Evolutionary conservation across 2,329 filamentous ascomycete species (phyloP).

Genomic region (Coniochaeta pulveracea): DNA sequence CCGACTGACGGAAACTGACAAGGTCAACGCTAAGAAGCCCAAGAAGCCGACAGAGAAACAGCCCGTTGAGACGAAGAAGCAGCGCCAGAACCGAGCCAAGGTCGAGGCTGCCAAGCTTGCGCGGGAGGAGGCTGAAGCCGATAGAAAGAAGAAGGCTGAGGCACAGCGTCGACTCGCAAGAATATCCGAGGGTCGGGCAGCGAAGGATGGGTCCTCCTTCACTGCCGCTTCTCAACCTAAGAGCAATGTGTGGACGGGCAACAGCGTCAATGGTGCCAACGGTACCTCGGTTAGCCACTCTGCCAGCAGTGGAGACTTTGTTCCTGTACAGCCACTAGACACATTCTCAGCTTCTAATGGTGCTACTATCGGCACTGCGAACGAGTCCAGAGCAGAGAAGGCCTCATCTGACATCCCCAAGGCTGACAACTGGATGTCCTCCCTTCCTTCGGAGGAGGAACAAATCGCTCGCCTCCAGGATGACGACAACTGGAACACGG

Average conservation of each 20-base stretch:
- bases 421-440: conserved; percentile 35
- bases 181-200: conserved; percentile 69
- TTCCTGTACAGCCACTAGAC: conserved; percentile 41
- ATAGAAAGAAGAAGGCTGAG: conserved; percentile 66
- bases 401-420: conserved; percentile 16
- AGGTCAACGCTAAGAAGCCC: conserved; percentile 40
- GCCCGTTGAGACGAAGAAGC: conserved; percentile 80
- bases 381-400: conserved; percentile 21
- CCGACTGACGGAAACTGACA: conserved; percentile 58
- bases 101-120: conserved; percentile 65
- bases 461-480: conserved; percentile 47
- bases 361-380: conserved; percentile 36
- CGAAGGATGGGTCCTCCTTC: conserved; percentile 65
- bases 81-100: conserved; percentile 87
- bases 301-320: conserved; percentile 21
- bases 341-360: no score
- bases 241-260: conserved; percentile 28
- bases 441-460: conserved; percentile 49
- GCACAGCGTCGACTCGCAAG: conserved; percentile 74
- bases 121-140: conserved; percentile 67
- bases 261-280: conserved; percentile 19
- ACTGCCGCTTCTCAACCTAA: conserved; percentile 26
- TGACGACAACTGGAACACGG: conserved; percentile 47
- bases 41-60: conserved; percentile 52
- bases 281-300: conserved; percentile 30